Evolutionary conservation across 2,329 filamentous ascomycete species (phyloP), one percentile per base, ranked within the genome.

Genomic region (Xylaria sp.): DNA sequence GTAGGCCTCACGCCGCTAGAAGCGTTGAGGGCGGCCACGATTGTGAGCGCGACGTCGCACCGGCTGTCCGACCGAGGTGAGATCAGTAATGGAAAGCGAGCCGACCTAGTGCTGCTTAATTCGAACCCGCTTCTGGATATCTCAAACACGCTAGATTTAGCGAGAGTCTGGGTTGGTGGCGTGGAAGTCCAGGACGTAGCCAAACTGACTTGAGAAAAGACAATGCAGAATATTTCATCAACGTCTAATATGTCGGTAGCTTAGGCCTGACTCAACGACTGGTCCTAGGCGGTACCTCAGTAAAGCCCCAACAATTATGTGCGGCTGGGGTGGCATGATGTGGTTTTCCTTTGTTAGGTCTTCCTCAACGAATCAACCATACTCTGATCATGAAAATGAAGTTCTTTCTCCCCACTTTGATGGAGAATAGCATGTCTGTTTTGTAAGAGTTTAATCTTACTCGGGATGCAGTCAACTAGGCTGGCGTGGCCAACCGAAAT

Each of bases 51-150:
- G 3, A 65, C 23, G 34, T 67, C 59, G 52, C 72, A 75, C 39
- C 66, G 61, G n/a, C 18, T 77, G 28, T 52, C 58, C 10, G 74
- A 78, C 59, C 71, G 77, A 20, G 76, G 76, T 23, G 64, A 66
- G 10, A 74, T 78, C 45, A 60, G 18, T 4, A 46, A 69, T 9
- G 74, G 76, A 20, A 72, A 70, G 63, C 69, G 76, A 4, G 76
- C 77, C 0, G 77, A 78, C 60, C 50, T 78, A 15, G 65, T 78
- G 30, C 62, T 78, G 25, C 57, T 78, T 5, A 72, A 74, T 18
- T 72, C 70, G 10, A 66, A 78, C 43, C 76, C 75, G 4, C 55
- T 76, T 23, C 46, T 70, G 8, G 70, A 77, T 61, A 78, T 78
- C 46, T 67, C 68, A 1, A 76, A 72, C 13, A 77, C 76, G 15